phyloP scores from a whole-genome alignment of 257 asterid species.

The Lithospermum erythrorhizon region DNA sequence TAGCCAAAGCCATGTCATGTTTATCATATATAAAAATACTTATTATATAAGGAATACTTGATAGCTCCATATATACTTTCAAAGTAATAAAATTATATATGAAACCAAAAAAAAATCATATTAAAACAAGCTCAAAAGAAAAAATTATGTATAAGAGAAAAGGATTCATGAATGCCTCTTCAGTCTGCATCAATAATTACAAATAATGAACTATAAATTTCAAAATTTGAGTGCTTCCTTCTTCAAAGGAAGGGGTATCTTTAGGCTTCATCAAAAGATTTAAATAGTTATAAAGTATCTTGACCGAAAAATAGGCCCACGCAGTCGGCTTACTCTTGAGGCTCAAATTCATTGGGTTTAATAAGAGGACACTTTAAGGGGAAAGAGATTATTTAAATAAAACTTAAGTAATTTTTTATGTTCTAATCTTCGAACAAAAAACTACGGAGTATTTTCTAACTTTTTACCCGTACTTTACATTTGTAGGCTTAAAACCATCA shows the following conservation, averaged over 20 bases:
- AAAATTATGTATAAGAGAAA: too few species aligned
- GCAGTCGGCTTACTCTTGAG: constrained; percentile 99
- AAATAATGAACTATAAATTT: background rate
- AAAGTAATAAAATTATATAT: too few species aligned
- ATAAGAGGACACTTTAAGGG: constrained; percentile 7
- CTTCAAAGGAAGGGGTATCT: background rate
- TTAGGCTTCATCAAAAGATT: background rate
- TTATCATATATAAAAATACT: too few species aligned
- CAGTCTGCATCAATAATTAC: constrained; percentile 51
- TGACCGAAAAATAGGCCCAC: constrained; percentile 99
- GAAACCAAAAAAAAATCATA: too few species aligned
- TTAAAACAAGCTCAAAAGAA: too few species aligned
- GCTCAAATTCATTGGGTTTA: constrained; percentile 23
- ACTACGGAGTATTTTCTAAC: constrained; percentile 7
- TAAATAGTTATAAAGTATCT: constrained; percentile 38
- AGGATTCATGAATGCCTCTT: constrained; percentile 98
- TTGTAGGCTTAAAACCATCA: constrained; percentile 98
- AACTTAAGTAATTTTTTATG: too few species aligned
- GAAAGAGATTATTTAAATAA: constrained; percentile 3
- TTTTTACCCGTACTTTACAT: constrained; percentile 95
- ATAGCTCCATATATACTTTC: too few species aligned
- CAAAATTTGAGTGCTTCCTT: background rate
- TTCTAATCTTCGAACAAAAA: too few species aligned
- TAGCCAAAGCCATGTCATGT: too few species aligned
- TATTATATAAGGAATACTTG: too few species aligned